Evolutionary conservation across 208 protist species (phyloP).

Genomic region (Crithidia bombi): DNA sequence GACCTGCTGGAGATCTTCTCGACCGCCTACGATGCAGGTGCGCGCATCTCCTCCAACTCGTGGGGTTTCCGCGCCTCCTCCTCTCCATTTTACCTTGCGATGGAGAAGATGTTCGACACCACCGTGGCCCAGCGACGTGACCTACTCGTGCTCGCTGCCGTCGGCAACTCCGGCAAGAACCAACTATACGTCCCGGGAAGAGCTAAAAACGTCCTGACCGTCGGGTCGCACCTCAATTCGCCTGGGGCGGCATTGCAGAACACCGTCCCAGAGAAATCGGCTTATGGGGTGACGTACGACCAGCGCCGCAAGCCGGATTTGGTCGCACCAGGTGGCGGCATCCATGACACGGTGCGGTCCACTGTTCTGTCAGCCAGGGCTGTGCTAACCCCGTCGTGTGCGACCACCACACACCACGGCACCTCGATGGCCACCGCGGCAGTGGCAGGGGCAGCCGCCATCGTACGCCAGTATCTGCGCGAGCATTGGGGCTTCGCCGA

Average conservation of each 20-base stretch:
- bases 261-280: conserved; percentile 54
- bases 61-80: conserved; percentile 66
- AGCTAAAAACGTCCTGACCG: conserved; percentile 89
- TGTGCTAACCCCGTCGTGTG: conserved; percentile 31
- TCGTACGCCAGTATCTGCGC: conserved; percentile 90
- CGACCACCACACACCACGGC: conserved; percentile 44
- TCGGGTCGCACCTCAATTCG: conserved; percentile 74
- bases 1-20: conserved; percentile 69
- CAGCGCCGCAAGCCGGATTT: conserved; percentile 85
- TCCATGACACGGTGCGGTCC: not conserved
- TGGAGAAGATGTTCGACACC: conserved; percentile 74
- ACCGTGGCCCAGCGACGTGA: conserved; percentile 65
- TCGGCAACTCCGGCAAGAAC: conserved; percentile 58
- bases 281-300: conserved; percentile 84
- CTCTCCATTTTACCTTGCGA: conserved; percentile 51
- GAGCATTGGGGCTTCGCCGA: conserved; percentile 34
- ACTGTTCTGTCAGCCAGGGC: conserved; percentile 16
- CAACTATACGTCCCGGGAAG: conserved; percentile 49
- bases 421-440: conserved; percentile 93
- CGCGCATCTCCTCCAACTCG: conserved; percentile 87
- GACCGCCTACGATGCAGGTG: conserved; percentile 58
- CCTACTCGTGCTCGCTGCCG: conserved; percentile 75
- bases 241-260: conserved; percentile 23
- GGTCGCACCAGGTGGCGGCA: conserved; percentile 62
- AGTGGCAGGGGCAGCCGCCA: conserved; percentile 66